Evolutionary conservation across 139 green algal species (phyloP), one percentile per base, ranked within the genome.

Genomic region (Haematococcus lacustris): DNA sequence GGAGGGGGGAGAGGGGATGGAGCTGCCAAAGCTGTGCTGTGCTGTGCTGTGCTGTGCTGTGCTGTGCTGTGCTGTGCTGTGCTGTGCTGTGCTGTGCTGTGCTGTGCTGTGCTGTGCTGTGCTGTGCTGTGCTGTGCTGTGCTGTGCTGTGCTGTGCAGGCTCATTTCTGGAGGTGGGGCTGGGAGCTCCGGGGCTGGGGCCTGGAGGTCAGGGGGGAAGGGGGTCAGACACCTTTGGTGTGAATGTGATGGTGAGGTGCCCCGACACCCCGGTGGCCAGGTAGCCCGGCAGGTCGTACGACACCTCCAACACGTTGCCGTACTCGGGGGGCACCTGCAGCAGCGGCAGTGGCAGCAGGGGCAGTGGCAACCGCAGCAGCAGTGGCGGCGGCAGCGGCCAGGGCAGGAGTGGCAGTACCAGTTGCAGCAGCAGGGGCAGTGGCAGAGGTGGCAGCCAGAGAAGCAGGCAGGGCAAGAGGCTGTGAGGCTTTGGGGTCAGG

Each of bases 201-300:
- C n/a, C n/a, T n/a, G n/a, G n/a, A n/a, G n/a, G n/a, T n/a, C n/a
- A n/a, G n/a, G n/a, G n/a, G n/a, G n/a, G n/a, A n/a, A n/a, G n/a
- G 63, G 38, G 13, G 47, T 70, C 64, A 41, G 43, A 3, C 47
- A 80, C 77, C 80, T 87, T 88, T 32, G 87, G 84, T 4, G 78
- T 86, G 76, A 91, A 90, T 2, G 69, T 82, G 50, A 91, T 37
- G 2, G 37, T 71, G 50, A 92, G 51, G 30, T 83, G 71, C 37
- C 74, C 79, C 0, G 67, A 77, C n/a, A 87, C 76, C 25, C 87
- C 87, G 4, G 87, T 80, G 1, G 82, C 83, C 38, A 90, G 33
- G 60, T 83, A 80, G 53, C 87, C 87, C 37, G 87, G 84, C 28
- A 83, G 79, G 23, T 80, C 76, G 80, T 88, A 85, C 33, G 70